Evolutionary conservation across 441 rosid genomes (phyloP), one percentile per base, ranked within the genome.

Genomic region (Gossypium trilobum): DNA sequence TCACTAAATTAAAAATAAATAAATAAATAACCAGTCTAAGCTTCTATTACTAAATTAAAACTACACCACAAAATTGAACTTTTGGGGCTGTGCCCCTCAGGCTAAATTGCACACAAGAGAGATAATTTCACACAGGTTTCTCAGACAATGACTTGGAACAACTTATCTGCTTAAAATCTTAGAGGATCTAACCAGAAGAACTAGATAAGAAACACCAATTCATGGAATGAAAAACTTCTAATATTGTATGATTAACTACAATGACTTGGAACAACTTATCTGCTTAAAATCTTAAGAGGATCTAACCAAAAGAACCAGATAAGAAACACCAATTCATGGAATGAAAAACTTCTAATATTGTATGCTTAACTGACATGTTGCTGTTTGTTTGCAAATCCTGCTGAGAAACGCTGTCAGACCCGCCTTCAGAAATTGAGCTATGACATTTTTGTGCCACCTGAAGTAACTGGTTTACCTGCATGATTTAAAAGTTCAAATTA

Each of bases 391-490:
- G 97, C 82, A 90, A 79, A 78, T 91, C 99, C 82, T 91, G 93
- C 75, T 87, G 95, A 75, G 91, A 94, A 46, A 87, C 84, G 66
- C 98, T 96, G 78, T 91, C 98, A 59, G 95, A 75, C 77, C 96
- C 96, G 79, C 96, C 82, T 82, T 90, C 95, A 80, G 93, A 79
- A 51, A 95, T 84, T 57, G 98, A 87, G 89, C 86, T 95, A 82
- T 95, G 98, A 70, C 99, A 95, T 74, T 92, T 95, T 73, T 92
- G 96, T 2, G 93, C 99, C 72, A 95, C 97, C 86, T 92, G 96
- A 64, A 95, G 89, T 77, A 92, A 78, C 76, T 92, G 95, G 84
- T 86, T 91, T 64, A 95, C 98, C 99, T 95, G 82, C 78, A 85
- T 52, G 31, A 72, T 65, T 65, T 62, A 59, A 25, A 62, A 58